phyloP scores from a whole-genome alignment of 2,329 filamentous ascomycete genomes.

The Coniochaeta hoffmannii region DNA sequence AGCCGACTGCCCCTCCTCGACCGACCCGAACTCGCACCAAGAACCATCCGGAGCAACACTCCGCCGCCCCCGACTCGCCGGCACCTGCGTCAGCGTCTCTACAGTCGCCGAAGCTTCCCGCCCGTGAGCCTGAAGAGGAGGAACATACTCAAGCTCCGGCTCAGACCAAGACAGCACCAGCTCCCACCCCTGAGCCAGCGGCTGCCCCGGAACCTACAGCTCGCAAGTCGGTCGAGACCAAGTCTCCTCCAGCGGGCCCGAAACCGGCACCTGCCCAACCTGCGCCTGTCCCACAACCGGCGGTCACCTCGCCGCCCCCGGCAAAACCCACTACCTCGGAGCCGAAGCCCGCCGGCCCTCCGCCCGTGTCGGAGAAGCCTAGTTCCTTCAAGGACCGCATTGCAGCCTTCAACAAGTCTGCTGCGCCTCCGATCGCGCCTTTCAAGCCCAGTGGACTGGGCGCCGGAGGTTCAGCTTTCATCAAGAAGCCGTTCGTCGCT shows the following conservation, averaged over 20 bases:
- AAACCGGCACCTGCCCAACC: conserved; percentile 21
- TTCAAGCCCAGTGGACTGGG: conserved; percentile 69
- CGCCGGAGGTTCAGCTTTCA: conserved; percentile 58
- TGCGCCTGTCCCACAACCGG: conserved; percentile 28
- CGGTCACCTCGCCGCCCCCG: conserved; percentile 29
- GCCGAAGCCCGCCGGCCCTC: conserved; percentile 45
- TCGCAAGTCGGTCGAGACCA: conserved; percentile 6
- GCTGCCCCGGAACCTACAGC: conserved; percentile 16
- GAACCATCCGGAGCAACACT: conserved; percentile 41
- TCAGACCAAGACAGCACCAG: conserved; percentile 16
- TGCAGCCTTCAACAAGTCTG: conserved; percentile 89
- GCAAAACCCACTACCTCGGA: conserved; percentile 24
- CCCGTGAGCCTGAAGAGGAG: conserved; percentile 17
- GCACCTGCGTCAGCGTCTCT: conserved; percentile 11
- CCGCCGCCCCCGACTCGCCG: conserved; percentile 15
- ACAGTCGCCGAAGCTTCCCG: conserved; percentile 20
- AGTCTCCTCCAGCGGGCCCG: conserved; percentile 9
- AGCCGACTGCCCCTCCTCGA: conserved; percentile 82
- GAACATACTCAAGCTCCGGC: conserved; percentile 18
- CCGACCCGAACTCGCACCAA: conserved; percentile 68
- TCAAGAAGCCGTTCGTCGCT: conserved; percentile 96
- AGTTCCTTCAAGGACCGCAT: conserved; percentile 92
- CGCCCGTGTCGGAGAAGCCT: conserved; percentile 55
- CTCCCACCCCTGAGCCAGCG: conserved; percentile 16
- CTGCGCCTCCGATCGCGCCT: conserved; percentile 78